Evolutionary conservation across 2,329 filamentous ascomycete genomes (phyloP).

Genomic region (Cyclaneusma minus): DNA sequence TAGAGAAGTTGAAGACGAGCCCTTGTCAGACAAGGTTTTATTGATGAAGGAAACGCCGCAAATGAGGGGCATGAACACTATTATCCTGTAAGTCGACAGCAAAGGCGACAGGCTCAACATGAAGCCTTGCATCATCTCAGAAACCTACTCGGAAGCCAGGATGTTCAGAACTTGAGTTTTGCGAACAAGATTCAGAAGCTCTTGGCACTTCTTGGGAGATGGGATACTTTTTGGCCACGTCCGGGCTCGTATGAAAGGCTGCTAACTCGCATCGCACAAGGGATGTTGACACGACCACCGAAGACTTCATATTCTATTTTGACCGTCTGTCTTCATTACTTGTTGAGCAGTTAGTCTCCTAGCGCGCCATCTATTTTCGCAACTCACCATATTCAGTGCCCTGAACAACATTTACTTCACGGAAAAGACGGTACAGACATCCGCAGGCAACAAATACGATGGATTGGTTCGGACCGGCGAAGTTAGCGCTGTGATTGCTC

Average conservation of each 20-base stretch:
- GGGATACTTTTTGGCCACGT: no score
- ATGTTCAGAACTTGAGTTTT: no score
- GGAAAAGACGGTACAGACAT: conserved; percentile 49
- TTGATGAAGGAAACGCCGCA: conserved; percentile 66
- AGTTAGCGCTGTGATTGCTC: conserved; percentile 72
- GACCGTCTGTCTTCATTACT: conserved; percentile 75
- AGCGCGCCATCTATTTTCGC: conserved; percentile 4
- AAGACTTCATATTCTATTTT: conserved; percentile 97
- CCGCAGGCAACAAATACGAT: conserved; percentile 51
- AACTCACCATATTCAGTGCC: conserved; percentile 34
- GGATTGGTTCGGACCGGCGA: conserved; percentile 59
- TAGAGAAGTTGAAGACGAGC: conserved; percentile 50
- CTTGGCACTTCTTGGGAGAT: no score
- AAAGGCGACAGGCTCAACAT: no score
- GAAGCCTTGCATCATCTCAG: no score
- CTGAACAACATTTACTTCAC: conserved; percentile 63
- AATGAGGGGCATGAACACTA: conserved; percentile 75
- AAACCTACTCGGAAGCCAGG: no score
- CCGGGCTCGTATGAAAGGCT: no score
- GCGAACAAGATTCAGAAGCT: no score
- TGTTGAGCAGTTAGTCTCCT: conserved; percentile 49
- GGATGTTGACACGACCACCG: conserved; percentile 58
- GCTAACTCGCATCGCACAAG: no score
- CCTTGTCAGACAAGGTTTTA: conserved; percentile 60
- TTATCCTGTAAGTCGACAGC: no score